These are phyloP conservation scores for Coemansia sp. DNA, from an alignment of 192 early-diverging fungal species.

Conservation along the genomic window DNA sequence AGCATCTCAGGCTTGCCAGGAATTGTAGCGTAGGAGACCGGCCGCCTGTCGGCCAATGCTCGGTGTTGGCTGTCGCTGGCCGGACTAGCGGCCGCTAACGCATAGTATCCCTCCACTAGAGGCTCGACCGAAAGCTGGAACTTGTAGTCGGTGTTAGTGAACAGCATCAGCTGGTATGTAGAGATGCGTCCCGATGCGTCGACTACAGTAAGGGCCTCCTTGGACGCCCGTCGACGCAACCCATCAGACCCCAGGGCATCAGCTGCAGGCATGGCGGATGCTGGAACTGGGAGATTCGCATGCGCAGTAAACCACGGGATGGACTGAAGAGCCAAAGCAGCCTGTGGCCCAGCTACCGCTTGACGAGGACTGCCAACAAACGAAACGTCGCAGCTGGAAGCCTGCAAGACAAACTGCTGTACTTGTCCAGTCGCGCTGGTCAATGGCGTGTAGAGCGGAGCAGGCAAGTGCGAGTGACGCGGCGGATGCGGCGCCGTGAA, in stretches of 20 bases:
- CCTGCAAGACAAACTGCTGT: slow-evolving; percentile 42
- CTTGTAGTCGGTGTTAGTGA: slow-evolving; percentile 21
- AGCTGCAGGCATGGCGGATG: neutral
- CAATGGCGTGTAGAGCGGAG: slow-evolving; percentile 22
- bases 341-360: neutral
- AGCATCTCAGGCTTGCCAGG: slow-evolving; percentile 22
- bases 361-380: slow-evolving; percentile 29
- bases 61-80: slow-evolving; percentile 30
- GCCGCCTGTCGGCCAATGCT: slow-evolving; percentile 16
- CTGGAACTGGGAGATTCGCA: neutral
- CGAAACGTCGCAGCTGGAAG: slow-evolving; percentile 19
- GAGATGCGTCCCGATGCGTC: slow-evolving; percentile 25
- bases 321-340: neutral
- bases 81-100: slow-evolving; percentile 27
- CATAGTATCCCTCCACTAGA: slow-evolving; percentile 25
- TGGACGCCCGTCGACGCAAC: neutral
- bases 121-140: slow-evolving; percentile 35
- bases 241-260: neutral
- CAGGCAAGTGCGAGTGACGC: slow-evolving; percentile 16
- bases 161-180: slow-evolving; percentile 24
- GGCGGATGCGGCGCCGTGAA: slow-evolving; percentile 83
- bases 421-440: slow-evolving; percentile 26
- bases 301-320: slow-evolving; percentile 14
- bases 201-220: slow-evolving; percentile 25
- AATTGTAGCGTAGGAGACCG: slow-evolving; percentile 22